Base-by-base conservation (phyloP, 768 basidiomycete species). In the Kockovaella imperatae region DNA sequence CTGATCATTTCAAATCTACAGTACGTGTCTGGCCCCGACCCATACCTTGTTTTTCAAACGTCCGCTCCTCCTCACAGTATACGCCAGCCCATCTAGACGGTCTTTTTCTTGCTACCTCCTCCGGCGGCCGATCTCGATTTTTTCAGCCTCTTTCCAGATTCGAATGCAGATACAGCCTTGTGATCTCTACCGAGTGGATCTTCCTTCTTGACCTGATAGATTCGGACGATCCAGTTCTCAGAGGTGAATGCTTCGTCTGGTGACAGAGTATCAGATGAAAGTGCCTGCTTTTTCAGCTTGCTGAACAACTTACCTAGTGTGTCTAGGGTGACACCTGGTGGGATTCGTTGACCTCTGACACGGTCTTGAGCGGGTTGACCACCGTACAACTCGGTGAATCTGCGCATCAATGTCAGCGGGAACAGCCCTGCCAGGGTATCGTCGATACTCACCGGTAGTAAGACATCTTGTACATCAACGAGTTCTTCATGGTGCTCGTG, bases 171-270 rank as follows among this genome's bases (percentile, higher is more conserved):
- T 3, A 87, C 93, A 45, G 75, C 81, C 76, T 87, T 89, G 45
- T 84, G 79, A 59, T 96, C 88, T 51, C 95, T 80, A 24, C 90
- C 91, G 2, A 99, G 77, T 14, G 80, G 71, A 70, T 97, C 95
- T 42, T 95, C 89, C 64, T 88, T 89, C 74, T 87, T 90, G 35
- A 97, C 95, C 64, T 87, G 77, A 66, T 87, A 99, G 64, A 99
- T 93, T 30, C 95, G 84, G 63, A 89, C 93, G 57, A 99, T 93
- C 95, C 95, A 99, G 73, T 99, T 99, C 75, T 99, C 95, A 5
- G 89, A 87, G 1, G 95, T 99, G 76, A 91, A 99, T 6, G 93
- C 95, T 72, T 99, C 95, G 54, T 99, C 88, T 87, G 54, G 23
- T 25, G 13, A 1, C 24, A 36, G 23, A 24, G 29, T 17, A 13